A percentile compares a stretch with the other conserved stretches of the same genome.
Evolutionary conservation across 257 asterid genomes (phyloP).

Genomic region (Verbascum thapsus): DNA sequence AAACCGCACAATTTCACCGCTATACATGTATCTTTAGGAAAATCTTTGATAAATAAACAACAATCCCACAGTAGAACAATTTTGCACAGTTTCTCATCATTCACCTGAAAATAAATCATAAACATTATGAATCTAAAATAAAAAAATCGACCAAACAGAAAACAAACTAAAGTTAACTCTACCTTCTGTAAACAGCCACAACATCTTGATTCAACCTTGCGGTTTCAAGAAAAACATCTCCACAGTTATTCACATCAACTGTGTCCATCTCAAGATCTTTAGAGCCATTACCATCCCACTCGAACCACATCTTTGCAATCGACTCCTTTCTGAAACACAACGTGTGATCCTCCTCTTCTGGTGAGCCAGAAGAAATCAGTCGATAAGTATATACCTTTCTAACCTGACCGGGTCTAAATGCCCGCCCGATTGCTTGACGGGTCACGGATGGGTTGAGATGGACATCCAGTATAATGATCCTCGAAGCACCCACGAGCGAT

Average conservation of each 20-base stretch:
- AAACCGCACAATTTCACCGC: background rate
- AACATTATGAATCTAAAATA: background rate
- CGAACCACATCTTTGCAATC: constrained; percentile 94
- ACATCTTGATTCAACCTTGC: constrained; percentile 66
- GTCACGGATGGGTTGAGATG: constrained; percentile 92
- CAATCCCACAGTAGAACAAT: too few species aligned
- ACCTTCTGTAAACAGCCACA: constrained; percentile 59
- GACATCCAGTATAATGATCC: constrained; percentile 76
- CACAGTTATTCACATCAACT: constrained; percentile 53
- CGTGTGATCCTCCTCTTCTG: constrained; percentile 80
- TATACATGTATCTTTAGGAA: too few species aligned
- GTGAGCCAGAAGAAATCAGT: constrained; percentile 70
- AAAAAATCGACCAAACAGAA: too few species aligned
- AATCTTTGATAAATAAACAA: too few species aligned
- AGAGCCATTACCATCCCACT: constrained; percentile 74
- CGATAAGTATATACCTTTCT: constrained; percentile 81
- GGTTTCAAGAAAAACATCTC: constrained; percentile 70
- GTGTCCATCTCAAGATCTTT: constrained; percentile 68
- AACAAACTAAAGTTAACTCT: constrained; percentile 6
- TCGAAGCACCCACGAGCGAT: constrained; percentile 94
- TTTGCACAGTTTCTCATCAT: constrained; percentile 7
- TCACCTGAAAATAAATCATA: constrained; percentile 47
- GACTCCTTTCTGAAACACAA: constrained; percentile 92
- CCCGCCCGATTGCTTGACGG: constrained; percentile 99
- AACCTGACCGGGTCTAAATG: constrained; percentile 91